phyloP scores from a whole-genome alignment of 805 yeast genomes.

The Starmerella etchellsii region DNA sequence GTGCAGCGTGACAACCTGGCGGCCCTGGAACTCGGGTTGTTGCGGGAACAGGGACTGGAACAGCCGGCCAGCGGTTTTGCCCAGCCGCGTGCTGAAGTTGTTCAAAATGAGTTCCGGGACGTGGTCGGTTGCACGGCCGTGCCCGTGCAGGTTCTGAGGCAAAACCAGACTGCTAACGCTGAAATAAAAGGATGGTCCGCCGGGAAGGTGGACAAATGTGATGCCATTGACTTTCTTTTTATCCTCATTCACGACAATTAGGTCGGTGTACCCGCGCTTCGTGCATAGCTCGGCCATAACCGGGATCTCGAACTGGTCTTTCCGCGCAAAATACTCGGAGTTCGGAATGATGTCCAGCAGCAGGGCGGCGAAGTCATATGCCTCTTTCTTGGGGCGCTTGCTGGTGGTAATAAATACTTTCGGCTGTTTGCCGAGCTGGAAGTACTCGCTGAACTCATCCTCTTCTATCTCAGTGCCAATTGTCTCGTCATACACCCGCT shows the following conservation, averaged over 20 bases:
- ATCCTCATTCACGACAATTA: constrained; percentile 84
- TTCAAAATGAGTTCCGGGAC: constrained; percentile 85
- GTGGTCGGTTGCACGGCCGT: constrained; percentile 82
- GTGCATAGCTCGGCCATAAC: constrained; percentile 77
- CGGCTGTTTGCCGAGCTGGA: constrained; percentile 47
- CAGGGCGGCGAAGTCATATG: constrained; percentile 80
- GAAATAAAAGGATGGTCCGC: constrained; percentile 90
- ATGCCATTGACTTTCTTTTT: constrained; percentile 84
- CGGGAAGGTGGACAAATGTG: constrained; percentile 86
- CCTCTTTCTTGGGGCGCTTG: constrained; percentile 70
- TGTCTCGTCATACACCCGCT: constrained; percentile 80
- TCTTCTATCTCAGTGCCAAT: constrained; percentile 37
- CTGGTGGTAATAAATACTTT: constrained; percentile 84
- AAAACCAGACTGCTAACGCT: constrained; percentile 65
- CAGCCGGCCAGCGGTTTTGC: constrained; percentile 82
- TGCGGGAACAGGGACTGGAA: constrained; percentile 90
- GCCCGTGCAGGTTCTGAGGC: constrained; percentile 67
- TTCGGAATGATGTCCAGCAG: constrained; percentile 76
- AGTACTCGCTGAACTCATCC: constrained; percentile 46
- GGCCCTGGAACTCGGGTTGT: constrained; percentile 83
- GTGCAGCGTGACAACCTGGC: constrained; percentile 91
- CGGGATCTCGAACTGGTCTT: constrained; percentile 66
- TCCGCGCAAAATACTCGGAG: constrained; percentile 75
- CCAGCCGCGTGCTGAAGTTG: constrained; percentile 83
- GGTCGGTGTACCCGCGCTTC: constrained; percentile 75